Conservation (phyloP, 345 rosid species). For the Crucihimalaya himalaica region DNA sequence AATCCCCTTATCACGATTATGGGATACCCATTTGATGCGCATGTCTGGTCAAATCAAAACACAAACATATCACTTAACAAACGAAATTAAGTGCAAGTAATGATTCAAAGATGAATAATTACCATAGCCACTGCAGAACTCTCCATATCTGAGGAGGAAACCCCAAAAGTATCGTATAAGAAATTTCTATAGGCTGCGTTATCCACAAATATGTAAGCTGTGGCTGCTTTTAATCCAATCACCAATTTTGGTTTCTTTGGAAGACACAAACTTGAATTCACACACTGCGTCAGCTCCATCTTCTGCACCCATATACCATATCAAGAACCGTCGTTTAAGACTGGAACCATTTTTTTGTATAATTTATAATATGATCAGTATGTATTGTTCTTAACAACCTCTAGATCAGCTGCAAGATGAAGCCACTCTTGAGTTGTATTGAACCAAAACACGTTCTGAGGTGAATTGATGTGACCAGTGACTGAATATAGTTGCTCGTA, state of each 20-base stretch:
- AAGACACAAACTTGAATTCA: conserved; percentile 54
- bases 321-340: background rate
- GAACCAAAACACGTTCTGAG: conserved; percentile 43
- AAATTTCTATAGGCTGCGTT: conserved; percentile 55
- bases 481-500: conserved; percentile 44
- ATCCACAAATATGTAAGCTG: conserved; percentile 53
- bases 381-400: conserved; percentile 38
- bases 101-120: background rate
- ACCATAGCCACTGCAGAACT: conserved; percentile 60
- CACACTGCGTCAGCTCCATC: conserved; percentile 47
- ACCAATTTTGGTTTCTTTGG: conserved; percentile 51
- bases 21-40: conserved; percentile 54
- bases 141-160: conserved; percentile 59
- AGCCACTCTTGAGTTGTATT: conserved; percentile 49
- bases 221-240: conserved; percentile 47
- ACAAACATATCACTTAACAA: background rate
- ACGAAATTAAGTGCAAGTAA: background rate
- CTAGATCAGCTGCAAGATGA: conserved; percentile 46
- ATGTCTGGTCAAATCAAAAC: conserved; percentile 39
- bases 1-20: conserved; percentile 49
- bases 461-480: conserved; percentile 34
- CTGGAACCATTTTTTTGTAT: background rate
- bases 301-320: conserved; percentile 30
- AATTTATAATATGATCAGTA: background rate
- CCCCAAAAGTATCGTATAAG: conserved; percentile 40